phyloP scores from a whole-genome alignment of 2,329 filamentous ascomycete species.

The Aureobasidium leucospermi region DNA sequence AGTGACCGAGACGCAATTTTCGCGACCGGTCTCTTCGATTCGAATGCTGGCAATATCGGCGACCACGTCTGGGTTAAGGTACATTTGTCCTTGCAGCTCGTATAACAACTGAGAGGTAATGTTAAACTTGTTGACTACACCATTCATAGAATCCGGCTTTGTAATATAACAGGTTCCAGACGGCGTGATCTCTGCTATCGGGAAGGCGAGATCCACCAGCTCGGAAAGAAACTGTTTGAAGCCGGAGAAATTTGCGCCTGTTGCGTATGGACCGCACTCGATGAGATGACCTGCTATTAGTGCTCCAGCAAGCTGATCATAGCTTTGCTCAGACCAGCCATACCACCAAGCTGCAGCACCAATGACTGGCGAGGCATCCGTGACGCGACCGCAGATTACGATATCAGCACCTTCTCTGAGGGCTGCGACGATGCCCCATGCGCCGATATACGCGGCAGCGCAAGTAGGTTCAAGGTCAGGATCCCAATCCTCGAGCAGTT shows the following conservation, averaged over 20 bases:
- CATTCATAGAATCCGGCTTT: constrained; percentile 30
- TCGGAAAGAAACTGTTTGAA: constrained; percentile 34
- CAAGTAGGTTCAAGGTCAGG: constrained; percentile 21
- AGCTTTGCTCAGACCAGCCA: constrained; percentile 32
- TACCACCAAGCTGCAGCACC: constrained; percentile 41
- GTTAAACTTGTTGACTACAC: constrained; percentile 40
- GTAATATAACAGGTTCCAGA: constrained; percentile 31
- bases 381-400: constrained; percentile 38
- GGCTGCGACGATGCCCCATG: constrained; percentile 36
- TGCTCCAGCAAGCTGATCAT: constrained; percentile 35
- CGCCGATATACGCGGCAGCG: constrained; percentile 37
- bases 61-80: constrained; percentile 52
- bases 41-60: constrained; percentile 44
- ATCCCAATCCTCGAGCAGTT: constrained; percentile 18
- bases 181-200: constrained; percentile 29
- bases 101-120: constrained; percentile 48
- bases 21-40: constrained; percentile 42
- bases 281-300: constrained; percentile 39
- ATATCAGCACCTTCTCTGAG: constrained; percentile 37
- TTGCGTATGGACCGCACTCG: constrained; percentile 37
- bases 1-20: constrained; percentile 43
- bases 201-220: constrained; percentile 30
- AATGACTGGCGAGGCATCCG: constrained; percentile 38
- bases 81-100: constrained; percentile 49
- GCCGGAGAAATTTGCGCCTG: constrained; percentile 37